Base-by-base conservation (phyloP, 495 filamentous ascomycete species). In the Talaromyces thailandensis region DNA sequence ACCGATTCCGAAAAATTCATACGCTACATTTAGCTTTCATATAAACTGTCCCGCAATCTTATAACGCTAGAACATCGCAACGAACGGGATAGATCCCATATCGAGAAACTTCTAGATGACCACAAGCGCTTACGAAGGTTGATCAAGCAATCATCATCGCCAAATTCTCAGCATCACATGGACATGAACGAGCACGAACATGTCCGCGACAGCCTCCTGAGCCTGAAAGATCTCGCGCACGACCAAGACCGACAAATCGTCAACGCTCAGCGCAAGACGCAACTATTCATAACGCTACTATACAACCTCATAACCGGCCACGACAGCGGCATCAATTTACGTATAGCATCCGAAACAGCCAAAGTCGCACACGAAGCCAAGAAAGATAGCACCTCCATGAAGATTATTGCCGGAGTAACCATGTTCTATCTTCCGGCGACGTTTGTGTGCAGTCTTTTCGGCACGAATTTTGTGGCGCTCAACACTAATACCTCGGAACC, bases 351-450 rank as follows among this genome's bases (percentile, higher is more conserved):
- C 12, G 63, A 68, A 32, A 71, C 64, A 7, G 65, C 67, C 18
- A 66, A 65, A 28, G 62, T 71, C 25, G 70, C 72, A 0, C 66
- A 69, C 29, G 70, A 71, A 40, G 69, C 68, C 3, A 69, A 71
- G 35, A 70, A 68, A 24, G 73, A 77, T 58, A 72, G 70, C 56
- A 56, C 65, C 4, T 71, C 70, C 8, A 75, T 75, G 73, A 75
- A 72, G 25, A 73, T 71, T n/a, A 70, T 75, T 52, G 75, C 75
- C 5, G 69, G 67, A 1, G 66, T 77, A 2, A 75, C 75, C 3
- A 71, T 75, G 69, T 59, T 74, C 40, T 77, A 73, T 65, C 70
- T 70, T 56, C 73, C 71, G 60, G 74, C 61, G 12, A 75, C 72
- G 12, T 71, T 76, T 58, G 66, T 73, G 11, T 65, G 66, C 40